phyloP scores from a whole-genome alignment of 2,329 filamentous ascomycete genomes.

The Penicillium vulpinum region DNA sequence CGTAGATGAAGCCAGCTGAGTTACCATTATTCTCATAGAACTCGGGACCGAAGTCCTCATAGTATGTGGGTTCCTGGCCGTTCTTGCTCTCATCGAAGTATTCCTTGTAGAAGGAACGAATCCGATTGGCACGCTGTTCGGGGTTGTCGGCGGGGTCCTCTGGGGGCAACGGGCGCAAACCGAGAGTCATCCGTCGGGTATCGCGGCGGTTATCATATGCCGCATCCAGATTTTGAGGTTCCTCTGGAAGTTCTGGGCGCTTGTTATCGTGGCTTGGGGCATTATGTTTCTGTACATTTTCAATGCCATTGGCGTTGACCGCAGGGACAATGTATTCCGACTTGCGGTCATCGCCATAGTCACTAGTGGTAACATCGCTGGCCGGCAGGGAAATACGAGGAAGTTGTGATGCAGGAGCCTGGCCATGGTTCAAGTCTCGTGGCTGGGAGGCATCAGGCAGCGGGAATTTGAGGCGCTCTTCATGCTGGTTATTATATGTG shows the following conservation, averaged over 20 bases:
- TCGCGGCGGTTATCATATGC: slow-evolving; percentile 38
- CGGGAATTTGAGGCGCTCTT: slow-evolving; percentile 24
- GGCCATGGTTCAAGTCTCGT: slow-evolving; percentile 17
- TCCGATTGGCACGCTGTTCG: slow-evolving; percentile 90
- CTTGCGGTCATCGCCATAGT: slow-evolving; percentile 58
- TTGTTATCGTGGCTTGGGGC: slow-evolving; percentile 14
- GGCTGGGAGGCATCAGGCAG: slow-evolving; percentile 18
- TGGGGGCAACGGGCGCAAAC: slow-evolving; percentile 80
- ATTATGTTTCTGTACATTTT: slow-evolving; percentile 22
- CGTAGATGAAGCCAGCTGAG: slow-evolving; percentile 55
- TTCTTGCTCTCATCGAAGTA: slow-evolving; percentile 87
- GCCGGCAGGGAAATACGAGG: slow-evolving; percentile 43
- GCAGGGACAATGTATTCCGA: slow-evolving; percentile 47
- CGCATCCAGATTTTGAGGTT: slow-evolving; percentile 24
- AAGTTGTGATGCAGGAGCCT: slow-evolving; percentile 22
- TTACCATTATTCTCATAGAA: slow-evolving; percentile 61
- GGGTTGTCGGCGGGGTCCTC: slow-evolving; percentile 86
- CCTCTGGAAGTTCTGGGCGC: slow-evolving; percentile 26
- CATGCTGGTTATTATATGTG: background rate
- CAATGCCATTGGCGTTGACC: slow-evolving; percentile 31
- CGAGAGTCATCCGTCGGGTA: slow-evolving; percentile 57
- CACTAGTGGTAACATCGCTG: slow-evolving; percentile 54
- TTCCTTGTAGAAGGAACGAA: slow-evolving; percentile 98
- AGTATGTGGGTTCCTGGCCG: slow-evolving; percentile 56
- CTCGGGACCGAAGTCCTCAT: slow-evolving; percentile 72